Evolutionary conservation across 2,329 filamentous ascomycete species (phyloP).

Genomic region (Thielaviopsis musarum): DNA sequence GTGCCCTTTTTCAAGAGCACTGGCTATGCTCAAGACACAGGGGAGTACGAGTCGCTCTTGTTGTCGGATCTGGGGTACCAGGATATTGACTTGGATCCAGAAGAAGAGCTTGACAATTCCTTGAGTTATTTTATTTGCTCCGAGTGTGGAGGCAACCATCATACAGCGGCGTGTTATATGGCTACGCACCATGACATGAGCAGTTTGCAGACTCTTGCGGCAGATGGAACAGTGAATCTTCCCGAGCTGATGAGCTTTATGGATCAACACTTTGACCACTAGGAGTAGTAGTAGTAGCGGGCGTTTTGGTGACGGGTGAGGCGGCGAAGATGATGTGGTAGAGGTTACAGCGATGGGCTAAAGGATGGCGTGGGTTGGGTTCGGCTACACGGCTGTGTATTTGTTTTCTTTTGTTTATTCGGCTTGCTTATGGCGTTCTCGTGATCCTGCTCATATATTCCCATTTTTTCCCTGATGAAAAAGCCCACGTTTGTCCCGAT

Average conservation of each 20-base stretch:
- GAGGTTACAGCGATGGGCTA: no score
- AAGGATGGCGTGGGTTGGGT: no score
- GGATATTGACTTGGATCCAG: not conserved
- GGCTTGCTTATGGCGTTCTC: no score
- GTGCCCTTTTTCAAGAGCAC: constrained; percentile 27
- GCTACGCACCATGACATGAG: not conserved
- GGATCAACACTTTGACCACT: not conserved
- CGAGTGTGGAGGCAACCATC: not conserved
- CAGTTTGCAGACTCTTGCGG: no score
- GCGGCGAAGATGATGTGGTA: no score
- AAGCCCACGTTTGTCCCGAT: no score
- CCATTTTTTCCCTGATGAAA: no score
- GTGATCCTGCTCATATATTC: no score
- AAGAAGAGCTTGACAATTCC: not conserved
- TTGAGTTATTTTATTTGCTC: not conserved
- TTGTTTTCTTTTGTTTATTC: no score
- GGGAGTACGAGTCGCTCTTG: not conserved
- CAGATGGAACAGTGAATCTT: not conserved
- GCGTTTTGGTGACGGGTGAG: no score
- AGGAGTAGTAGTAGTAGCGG: not conserved
- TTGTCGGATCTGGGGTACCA: not conserved
- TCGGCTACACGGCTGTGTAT: no score
- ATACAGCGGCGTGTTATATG: not conserved
- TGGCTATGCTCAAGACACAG: constrained; percentile 17
- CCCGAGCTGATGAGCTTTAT: not conserved